phyloP scores from a whole-genome alignment of 2,329 filamentous ascomycete species.

The Paecilomyces fulvus region DNA sequence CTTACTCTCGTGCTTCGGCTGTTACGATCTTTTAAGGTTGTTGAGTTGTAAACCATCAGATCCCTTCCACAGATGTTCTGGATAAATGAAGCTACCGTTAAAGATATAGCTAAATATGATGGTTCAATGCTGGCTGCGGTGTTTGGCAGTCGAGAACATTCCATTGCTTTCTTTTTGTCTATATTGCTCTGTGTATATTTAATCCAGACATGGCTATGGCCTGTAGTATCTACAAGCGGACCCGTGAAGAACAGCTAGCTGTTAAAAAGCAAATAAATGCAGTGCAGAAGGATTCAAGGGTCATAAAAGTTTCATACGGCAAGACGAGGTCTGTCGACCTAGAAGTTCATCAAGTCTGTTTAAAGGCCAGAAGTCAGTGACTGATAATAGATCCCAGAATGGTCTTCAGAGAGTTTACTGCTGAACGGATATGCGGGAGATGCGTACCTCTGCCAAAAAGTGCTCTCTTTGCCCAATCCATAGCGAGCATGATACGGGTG shows the following conservation, averaged over 20 bases:
- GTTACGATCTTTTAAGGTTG: too few relatives aligned
- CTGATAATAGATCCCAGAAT: neutral
- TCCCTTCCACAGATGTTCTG: too few relatives aligned
- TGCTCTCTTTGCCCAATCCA: constrained; percentile 98
- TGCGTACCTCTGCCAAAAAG: constrained; percentile 86
- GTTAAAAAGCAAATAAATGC: too few relatives aligned
- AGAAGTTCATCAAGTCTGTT: constrained; percentile 48
- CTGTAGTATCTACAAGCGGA: neutral
- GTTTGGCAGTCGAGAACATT: too few relatives aligned
- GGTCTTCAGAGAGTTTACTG: neutral
- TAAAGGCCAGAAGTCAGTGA: constrained; percentile 1
- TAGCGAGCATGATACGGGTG: constrained; percentile 79
- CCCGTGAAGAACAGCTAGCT: neutral
- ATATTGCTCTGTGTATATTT: neutral
- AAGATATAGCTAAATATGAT: too few relatives aligned
- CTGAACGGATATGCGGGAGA: neutral
- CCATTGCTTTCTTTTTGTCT: too few relatives aligned
- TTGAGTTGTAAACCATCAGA: too few relatives aligned
- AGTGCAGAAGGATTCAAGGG: too few relatives aligned
- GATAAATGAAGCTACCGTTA: too few relatives aligned
- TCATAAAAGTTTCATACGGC: neutral
- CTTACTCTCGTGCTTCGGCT: too few relatives aligned
- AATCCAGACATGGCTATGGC: neutral
- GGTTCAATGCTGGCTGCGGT: too few relatives aligned
- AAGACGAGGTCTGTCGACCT: constrained; percentile 7